phyloP scores from a whole-genome alignment of 768 basidiomycete genomes.

The Pisolithus microcarpus region DNA sequence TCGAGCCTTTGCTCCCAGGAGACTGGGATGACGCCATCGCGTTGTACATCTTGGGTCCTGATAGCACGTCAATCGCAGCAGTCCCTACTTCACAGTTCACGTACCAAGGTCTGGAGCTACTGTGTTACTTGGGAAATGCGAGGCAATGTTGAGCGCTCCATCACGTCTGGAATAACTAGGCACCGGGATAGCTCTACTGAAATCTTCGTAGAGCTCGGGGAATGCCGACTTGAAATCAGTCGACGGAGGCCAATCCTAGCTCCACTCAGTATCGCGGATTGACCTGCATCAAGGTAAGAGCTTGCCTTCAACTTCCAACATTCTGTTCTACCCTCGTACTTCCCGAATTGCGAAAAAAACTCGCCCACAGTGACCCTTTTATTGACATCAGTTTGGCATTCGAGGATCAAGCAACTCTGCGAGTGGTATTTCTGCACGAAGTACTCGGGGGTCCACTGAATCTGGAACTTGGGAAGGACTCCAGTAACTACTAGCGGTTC shows the following conservation, averaged over 20 bases:
- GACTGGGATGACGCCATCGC: slow-evolving; percentile 68
- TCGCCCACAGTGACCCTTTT: slow-evolving; percentile 58
- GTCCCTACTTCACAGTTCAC: slow-evolving; percentile 9
- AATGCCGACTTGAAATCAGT: slow-evolving; percentile 78
- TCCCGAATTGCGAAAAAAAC: slow-evolving; percentile 78
- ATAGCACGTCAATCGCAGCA: slow-evolving; percentile 11
- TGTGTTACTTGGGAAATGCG: slow-evolving; percentile 79
- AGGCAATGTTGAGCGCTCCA: slow-evolving; percentile 80
- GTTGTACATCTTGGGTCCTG: slow-evolving; percentile 94
- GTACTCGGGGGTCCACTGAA: slow-evolving; percentile 77
- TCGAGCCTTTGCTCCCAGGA: slow-evolving; percentile 72
- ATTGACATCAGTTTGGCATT: slow-evolving; percentile 72
- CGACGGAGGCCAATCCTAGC: slow-evolving; percentile 87
- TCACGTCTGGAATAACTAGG: slow-evolving; percentile 89
- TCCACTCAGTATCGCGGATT: slow-evolving; percentile 5
- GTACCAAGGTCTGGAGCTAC: slow-evolving; percentile 74
- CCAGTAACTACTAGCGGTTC: slow-evolving; percentile 74
- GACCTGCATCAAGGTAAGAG: neutral
- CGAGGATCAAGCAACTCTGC: slow-evolving; percentile 63
- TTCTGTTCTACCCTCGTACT: slow-evolving; percentile 47
- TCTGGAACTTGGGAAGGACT: slow-evolving; percentile 51
- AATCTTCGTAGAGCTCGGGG: slow-evolving; percentile 83
- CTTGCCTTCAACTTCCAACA: slow-evolving; percentile 74
- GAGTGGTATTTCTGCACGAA: slow-evolving; percentile 64
- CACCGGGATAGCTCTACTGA: slow-evolving; percentile 74